These are phyloP conservation scores for Tothia fuscella DNA, from an alignment of 2,329 filamentous ascomycete species.

Conservation along the genomic window DNA sequence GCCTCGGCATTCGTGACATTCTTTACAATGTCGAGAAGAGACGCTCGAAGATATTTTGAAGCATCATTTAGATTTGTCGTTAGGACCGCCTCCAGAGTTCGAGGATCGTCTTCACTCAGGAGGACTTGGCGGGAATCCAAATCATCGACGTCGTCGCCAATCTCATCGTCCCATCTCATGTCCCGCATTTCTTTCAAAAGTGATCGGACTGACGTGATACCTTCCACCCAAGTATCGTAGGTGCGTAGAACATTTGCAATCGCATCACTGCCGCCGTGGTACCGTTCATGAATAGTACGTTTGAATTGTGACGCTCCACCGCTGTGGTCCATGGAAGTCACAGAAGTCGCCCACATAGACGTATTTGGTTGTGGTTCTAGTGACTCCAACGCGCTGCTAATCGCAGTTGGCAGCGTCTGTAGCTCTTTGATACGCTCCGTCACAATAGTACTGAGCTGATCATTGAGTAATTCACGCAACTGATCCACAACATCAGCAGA, in stretches of 20 bases:
- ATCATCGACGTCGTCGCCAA: slow-evolving; percentile 49
- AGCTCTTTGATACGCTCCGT: slow-evolving; percentile 53
- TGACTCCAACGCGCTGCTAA: slow-evolving; percentile 47
- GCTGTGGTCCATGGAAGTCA: slow-evolving; percentile 45
- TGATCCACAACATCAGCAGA: slow-evolving; percentile 55
- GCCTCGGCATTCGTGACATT: slow-evolving; percentile 33
- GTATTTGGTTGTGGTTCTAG: background rate
- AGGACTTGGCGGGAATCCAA: slow-evolving; percentile 54
- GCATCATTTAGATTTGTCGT: slow-evolving; percentile 43
- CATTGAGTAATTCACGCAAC: slow-evolving; percentile 57
- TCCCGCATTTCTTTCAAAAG: slow-evolving; percentile 54
- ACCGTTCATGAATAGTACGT: slow-evolving; percentile 52
- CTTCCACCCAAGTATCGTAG: slow-evolving; percentile 63
- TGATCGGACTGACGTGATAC: slow-evolving; percentile 54
- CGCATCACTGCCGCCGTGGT: slow-evolving; percentile 59
- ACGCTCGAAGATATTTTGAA: slow-evolving; percentile 46
- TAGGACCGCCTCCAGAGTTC: slow-evolving; percentile 48
- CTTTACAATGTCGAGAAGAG: slow-evolving; percentile 40
- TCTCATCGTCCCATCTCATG: slow-evolving; percentile 64
- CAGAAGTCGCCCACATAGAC: background rate
- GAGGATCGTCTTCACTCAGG: slow-evolving; percentile 62
- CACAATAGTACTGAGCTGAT: slow-evolving; percentile 52
- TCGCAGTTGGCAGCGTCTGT: slow-evolving; percentile 50
- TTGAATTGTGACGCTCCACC: slow-evolving; percentile 58
- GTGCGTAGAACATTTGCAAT: slow-evolving; percentile 49